Evolutionary conservation across 2,329 filamentous ascomycete species (phyloP).

Genomic region (Bipolaris victoriae): DNA sequence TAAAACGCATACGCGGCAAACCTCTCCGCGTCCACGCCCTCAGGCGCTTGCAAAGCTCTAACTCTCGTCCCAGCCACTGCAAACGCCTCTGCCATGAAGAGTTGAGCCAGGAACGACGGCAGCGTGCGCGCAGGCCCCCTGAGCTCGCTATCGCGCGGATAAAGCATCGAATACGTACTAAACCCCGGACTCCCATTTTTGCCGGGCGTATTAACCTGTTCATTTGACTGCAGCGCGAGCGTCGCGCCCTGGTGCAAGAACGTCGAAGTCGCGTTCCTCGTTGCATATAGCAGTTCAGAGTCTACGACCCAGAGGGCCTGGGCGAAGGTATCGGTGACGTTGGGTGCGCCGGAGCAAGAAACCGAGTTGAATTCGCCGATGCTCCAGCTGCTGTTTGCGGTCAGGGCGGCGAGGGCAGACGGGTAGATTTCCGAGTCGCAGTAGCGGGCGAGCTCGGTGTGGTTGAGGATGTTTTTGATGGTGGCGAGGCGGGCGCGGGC

Average conservation of each 20-base stretch:
- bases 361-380: slow-evolving; percentile 22
- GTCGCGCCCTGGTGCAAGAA: slow-evolving; percentile 20
- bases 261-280: slow-evolving; percentile 8
- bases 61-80: slow-evolving; percentile 4
- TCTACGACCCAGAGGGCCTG: slow-evolving; percentile 22
- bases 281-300: slow-evolving; percentile 18
- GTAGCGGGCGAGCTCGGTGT: slow-evolving; percentile 18
- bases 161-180: slow-evolving; percentile 20
- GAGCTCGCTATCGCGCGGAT: slow-evolving; percentile 15
- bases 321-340: slow-evolving; percentile 20
- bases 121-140: slow-evolving; percentile 15
- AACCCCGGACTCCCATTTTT: slow-evolving; percentile 16
- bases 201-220: slow-evolving; percentile 18
- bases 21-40: slow-evolving; percentile 2
- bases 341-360: slow-evolving; percentile 15
- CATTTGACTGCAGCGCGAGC: slow-evolving; percentile 14
- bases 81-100: slow-evolving; percentile 16
- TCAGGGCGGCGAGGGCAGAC: slow-evolving; percentile 14
- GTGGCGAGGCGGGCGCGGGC: slow-evolving; percentile 9
- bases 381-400: slow-evolving; percentile 10
- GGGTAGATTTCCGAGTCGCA: slow-evolving; percentile 20
- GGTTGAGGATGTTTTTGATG: slow-evolving; percentile 20
- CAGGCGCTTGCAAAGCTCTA: not conserved
- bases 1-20: slow-evolving; percentile 20
- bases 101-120: slow-evolving; percentile 14